Conservation (phyloP, 805 yeast species). For the Candida odintsovae region DNA sequence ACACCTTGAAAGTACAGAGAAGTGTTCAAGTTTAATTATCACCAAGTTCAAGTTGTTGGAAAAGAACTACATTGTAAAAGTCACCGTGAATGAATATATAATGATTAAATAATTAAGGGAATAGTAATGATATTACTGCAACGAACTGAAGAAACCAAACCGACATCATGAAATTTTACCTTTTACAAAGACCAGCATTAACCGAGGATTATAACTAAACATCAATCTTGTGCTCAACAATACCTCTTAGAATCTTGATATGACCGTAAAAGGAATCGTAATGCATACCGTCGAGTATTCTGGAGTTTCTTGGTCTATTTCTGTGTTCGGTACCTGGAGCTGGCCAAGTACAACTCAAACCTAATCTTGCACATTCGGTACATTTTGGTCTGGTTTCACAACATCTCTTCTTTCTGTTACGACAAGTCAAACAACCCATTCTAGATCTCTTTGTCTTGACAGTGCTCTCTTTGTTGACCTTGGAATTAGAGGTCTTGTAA, state of each 20-base stretch:
- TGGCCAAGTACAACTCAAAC: conserved; percentile 70
- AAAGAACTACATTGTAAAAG: not conserved
- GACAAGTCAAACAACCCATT: conserved; percentile 74
- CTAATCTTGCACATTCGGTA: conserved; percentile 58
- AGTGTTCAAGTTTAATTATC: too few species aligned
- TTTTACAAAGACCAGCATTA: not conserved
- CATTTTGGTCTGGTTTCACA: conserved; percentile 68
- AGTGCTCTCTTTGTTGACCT: conserved; percentile 1
- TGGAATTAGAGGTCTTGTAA: conserved; percentile 1
- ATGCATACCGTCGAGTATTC: conserved; percentile 45
- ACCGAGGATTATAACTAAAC: not conserved
- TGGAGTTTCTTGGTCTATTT: conserved; percentile 46
- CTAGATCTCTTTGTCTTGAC: conserved; percentile 41
- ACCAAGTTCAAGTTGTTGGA: too few species aligned
- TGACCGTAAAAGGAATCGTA: conserved; percentile 51
- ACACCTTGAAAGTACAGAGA: too few species aligned
- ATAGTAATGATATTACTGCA: not conserved
- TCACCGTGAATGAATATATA: not conserved
- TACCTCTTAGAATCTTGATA: conserved; percentile 57
- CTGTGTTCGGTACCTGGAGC: conserved; percentile 45
- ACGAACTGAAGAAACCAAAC: not conserved
- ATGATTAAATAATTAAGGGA: not conserved
- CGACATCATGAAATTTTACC: not conserved
- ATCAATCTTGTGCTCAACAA: conserved; percentile 42
- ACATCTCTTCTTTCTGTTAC: conserved; percentile 72